These are phyloP conservation scores for Lanzia echinophila DNA, from an alignment of 2,329 filamentous ascomycete species.

Conservation along the genomic window DNA sequence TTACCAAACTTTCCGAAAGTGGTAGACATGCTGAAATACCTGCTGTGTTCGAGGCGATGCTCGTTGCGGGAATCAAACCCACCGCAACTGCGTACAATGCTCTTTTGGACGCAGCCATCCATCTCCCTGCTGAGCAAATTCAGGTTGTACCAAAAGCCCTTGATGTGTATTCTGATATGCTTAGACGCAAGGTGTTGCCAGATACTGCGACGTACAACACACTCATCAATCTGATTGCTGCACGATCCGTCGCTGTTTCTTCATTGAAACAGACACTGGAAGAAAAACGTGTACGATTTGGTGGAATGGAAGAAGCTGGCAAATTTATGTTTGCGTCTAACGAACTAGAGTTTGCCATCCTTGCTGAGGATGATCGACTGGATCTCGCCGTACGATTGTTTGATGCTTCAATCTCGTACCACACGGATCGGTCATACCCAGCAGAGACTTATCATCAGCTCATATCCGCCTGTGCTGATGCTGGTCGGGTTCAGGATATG, in stretches of 20 bases:
- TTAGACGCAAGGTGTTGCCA: constrained; percentile 73
- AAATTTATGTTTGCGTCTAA: constrained; percentile 86
- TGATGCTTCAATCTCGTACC: constrained; percentile 60
- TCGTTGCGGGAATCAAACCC: constrained; percentile 74
- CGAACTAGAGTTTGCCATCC: constrained; percentile 78
- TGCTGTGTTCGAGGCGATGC: constrained; percentile 82
- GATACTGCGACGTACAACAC: constrained; percentile 84
- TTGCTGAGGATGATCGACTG: constrained; percentile 81
- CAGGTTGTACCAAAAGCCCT: constrained; percentile 86
- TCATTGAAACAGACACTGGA: constrained; percentile 67
- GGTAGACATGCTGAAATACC: constrained; percentile 83
- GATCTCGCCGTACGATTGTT: constrained; percentile 82
- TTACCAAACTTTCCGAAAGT: constrained; percentile 65
- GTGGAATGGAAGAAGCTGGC: constrained; percentile 74
- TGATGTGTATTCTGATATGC: constrained; percentile 95
- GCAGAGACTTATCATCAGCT: constrained; percentile 79
- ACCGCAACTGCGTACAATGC: constrained; percentile 87
- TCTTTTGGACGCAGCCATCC: constrained; percentile 75
- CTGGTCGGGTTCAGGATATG: constrained; percentile 81
- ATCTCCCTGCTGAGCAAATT: constrained; percentile 70
- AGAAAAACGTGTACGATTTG: constrained; percentile 76
- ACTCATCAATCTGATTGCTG: constrained; percentile 74
- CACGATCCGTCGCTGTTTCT: constrained; percentile 72
- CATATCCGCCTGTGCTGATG: constrained; percentile 78
- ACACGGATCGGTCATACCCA: constrained; percentile 56